Percentiles rank a stretch among this genome's conserved stretches.
Conservation (phyloP, 768 basidiomycete genomes). For the Suillus discolor region DNA sequence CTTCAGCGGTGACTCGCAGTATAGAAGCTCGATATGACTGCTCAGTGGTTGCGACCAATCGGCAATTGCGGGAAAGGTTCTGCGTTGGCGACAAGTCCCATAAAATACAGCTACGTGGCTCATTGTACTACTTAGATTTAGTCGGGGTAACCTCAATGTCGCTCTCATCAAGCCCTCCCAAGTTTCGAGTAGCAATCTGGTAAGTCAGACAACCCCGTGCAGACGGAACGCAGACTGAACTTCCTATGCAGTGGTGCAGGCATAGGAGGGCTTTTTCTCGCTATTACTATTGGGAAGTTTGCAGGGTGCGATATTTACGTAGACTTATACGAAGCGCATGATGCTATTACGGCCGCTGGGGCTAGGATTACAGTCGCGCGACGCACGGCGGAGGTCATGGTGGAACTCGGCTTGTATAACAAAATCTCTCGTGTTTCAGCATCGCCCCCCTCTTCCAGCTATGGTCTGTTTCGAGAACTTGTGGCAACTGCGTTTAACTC, state of each 20-base stretch:
- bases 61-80: too few relatives aligned
- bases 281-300: conserved; percentile 33
- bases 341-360: conserved; percentile 38
- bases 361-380: conserved; percentile 40
- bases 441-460: too few relatives aligned
- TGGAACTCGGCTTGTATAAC: too few relatives aligned
- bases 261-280: conserved; percentile 43
- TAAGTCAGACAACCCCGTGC: not conserved
- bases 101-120: too few relatives aligned
- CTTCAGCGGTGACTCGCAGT: too few relatives aligned
- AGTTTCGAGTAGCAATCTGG: conserved; percentile 16
- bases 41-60: too few relatives aligned
- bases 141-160: too few relatives aligned
- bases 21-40: too few relatives aligned
- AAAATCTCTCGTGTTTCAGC: too few relatives aligned
- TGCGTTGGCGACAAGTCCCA: too few relatives aligned
- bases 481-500: not conserved
- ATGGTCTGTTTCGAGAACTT: conserved; percentile 20
- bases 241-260: conserved; percentile 15
- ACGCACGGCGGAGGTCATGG: too few relatives aligned
- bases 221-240: not conserved
- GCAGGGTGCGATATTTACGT: conserved; percentile 34
- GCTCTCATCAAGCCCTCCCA: conserved; percentile 1
- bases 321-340: conserved; percentile 46
- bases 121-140: too few relatives aligned